Evolutionary conservation across 1,284 basidiomycete species (phyloP), one percentile per base, ranked within the genome.

Genomic region (Laetiporus sulphureus): DNA sequence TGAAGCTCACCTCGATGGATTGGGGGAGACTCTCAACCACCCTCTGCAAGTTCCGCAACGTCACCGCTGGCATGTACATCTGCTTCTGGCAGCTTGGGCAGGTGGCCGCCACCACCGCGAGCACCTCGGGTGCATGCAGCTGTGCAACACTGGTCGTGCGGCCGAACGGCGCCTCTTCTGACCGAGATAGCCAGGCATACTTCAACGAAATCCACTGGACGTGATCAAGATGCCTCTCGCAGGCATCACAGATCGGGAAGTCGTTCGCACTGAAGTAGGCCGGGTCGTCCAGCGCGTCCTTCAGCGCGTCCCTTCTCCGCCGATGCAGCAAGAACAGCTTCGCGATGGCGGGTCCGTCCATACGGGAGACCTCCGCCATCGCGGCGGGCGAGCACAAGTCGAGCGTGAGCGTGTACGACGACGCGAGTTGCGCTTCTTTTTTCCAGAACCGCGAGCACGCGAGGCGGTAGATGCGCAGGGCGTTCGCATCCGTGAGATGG

Each of bases 401-500:
- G 42, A 70, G 56, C 3, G 62, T 39, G 19, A 58, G 41, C 18
- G 57, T 58, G 32, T 67, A 66, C 15, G 67, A 58, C 0, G 77
- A 74, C 4, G 77, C 71, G n/a, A 65, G 46, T 31, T 66, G 66
- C 0, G 72, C 69, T 45, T 79, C 77, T 10, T 66, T 56, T 15
- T 61, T 58, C 79, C 79, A 82, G 1, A 65, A 71, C 54, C 68
- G 77, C 3, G 73, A 65, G 46, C 68, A 73, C 4, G 76, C 72
- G 8, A 76, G 61, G 10, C 68, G 63, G 47, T 79, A 83, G 11
- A 79, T 58, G 11, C 72, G 69, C 6, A 81, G 37, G 2, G 57
- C 61, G 1, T 75, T 70, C 23, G 71, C 60, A 27, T 65, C 60
- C 12, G 69, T 55, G 38, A 77, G 60, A 0, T 63, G 55, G 0